phyloP scores from a whole-genome alignment of 1,139 yeast species.

The Hansenula sp. region DNA sequence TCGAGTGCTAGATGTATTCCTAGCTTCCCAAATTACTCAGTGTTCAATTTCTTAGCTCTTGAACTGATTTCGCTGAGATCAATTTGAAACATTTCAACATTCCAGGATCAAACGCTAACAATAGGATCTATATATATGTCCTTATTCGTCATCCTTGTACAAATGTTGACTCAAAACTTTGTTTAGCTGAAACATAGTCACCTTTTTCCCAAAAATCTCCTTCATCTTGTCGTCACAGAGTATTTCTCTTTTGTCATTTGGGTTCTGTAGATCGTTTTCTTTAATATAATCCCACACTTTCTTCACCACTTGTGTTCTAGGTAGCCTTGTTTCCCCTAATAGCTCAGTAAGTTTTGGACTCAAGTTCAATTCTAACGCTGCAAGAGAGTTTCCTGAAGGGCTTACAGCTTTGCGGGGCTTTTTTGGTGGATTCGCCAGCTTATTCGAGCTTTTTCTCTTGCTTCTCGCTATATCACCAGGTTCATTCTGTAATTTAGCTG shows the following conservation, averaged over 20 bases:
- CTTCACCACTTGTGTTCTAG: slow-evolving; percentile 73
- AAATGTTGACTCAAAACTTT: slow-evolving; percentile 54
- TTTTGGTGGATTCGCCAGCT: slow-evolving; percentile 9
- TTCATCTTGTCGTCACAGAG: slow-evolving; percentile 62
- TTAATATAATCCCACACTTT: slow-evolving; percentile 72
- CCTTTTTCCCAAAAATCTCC: slow-evolving; percentile 54
- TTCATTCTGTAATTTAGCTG: slow-evolving; percentile 16
- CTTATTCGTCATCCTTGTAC: slow-evolving; percentile 37
- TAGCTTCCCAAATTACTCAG: too few species aligned
- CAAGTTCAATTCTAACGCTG: slow-evolving; percentile 29
- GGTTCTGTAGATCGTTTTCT: slow-evolving; percentile 60
- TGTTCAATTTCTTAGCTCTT: too few species aligned
- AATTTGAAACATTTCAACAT: too few species aligned
- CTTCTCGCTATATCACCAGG: slow-evolving; percentile 6
- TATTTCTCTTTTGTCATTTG: slow-evolving; percentile 61
- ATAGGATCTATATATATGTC: too few species aligned
- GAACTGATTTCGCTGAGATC: too few species aligned
- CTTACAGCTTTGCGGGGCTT: slow-evolving; percentile 8
- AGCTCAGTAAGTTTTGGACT: slow-evolving; percentile 49
- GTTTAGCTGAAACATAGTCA: slow-evolving; percentile 67
- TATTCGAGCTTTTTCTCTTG: slow-evolving; percentile 8
- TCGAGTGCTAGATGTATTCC: too few species aligned
- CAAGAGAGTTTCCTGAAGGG: slow-evolving; percentile 15
- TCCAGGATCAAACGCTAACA: too few species aligned
- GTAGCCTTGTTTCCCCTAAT: slow-evolving; percentile 38